These are phyloP conservation scores for Henckelia pumila DNA, from an alignment of 257 asterid species.

Conservation along the genomic window DNA sequence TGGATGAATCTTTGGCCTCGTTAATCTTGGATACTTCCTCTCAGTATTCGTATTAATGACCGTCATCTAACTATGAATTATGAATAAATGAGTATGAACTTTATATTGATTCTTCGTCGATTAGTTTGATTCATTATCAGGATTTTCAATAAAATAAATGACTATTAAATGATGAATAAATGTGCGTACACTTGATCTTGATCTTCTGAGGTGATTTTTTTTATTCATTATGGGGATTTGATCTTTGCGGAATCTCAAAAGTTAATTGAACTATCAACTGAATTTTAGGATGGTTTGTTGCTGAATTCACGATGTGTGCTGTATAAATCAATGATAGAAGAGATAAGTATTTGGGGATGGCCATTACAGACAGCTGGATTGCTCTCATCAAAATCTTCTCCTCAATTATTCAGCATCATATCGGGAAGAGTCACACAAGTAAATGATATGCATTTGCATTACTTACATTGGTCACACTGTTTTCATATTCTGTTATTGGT, in stretches of 20 bases:
- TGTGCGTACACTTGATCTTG: not conserved
- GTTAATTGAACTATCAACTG: not conserved
- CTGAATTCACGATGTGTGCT: constrained; percentile 54
- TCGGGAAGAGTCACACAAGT: constrained; percentile 81
- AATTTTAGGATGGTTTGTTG: constrained; percentile 60
- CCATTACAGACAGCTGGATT: constrained; percentile 83
- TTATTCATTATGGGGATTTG: not conserved
- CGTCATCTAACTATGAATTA: not conserved
- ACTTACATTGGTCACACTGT: not conserved
- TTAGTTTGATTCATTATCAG: no score
- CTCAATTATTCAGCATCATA: constrained; percentile 55
- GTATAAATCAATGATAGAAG: constrained; percentile 56
- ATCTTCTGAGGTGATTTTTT: not conserved
- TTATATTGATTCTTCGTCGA: not conserved
- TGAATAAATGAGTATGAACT: not conserved
- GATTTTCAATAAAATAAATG: no score
- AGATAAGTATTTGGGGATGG: constrained; percentile 94
- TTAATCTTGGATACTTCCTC: not conserved
- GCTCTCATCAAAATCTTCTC: constrained; percentile 56
- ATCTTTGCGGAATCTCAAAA: constrained; percentile 15
- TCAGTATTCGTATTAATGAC: not conserved
- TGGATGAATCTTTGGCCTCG: not conserved
- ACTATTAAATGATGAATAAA: no score
- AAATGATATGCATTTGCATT: constrained; percentile 1
- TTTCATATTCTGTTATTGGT: not conserved